Conservation (phyloP, 2,329 filamentous ascomycete species). For the Bipolaris cookei region DNA sequence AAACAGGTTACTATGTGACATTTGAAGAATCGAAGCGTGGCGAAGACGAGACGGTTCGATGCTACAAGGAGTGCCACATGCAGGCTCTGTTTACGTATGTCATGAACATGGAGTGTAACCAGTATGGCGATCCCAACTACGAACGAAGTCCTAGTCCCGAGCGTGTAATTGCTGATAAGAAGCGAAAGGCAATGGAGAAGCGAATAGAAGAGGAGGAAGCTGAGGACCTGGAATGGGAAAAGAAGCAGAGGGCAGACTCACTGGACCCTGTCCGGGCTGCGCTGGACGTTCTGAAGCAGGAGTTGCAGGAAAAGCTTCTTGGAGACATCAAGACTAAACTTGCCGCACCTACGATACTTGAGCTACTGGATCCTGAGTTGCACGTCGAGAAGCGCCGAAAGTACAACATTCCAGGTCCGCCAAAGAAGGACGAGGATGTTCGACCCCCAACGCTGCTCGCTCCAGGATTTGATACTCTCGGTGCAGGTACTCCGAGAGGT, state of each 20-base stretch:
- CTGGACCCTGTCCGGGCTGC: conserved; percentile 91
- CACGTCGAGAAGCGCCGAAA: conserved; percentile 80
- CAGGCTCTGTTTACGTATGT: conserved; percentile 88
- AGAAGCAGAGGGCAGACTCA: conserved; percentile 82
- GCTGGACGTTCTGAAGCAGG: conserved; percentile 75
- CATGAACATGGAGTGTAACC: conserved; percentile 87
- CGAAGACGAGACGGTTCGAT: conserved; percentile 80
- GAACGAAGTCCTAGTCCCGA: conserved; percentile 61
- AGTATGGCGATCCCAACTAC: conserved; percentile 69
- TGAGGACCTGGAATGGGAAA: conserved; percentile 86
- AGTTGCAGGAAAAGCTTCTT: conserved; percentile 85
- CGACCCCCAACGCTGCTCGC: conserved; percentile 61
- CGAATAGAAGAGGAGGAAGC: conserved; percentile 75
- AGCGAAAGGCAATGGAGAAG: conserved; percentile 69
- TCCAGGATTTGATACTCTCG: conserved; percentile 65
- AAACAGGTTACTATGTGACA: conserved; percentile 87
- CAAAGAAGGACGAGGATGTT: conserved; percentile 63
- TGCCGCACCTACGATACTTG: conserved; percentile 78
- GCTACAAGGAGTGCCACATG: conserved; percentile 78
- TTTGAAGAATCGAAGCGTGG: conserved; percentile 81
- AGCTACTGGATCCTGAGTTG: conserved; percentile 81
- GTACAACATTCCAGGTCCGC: conserved; percentile 75
- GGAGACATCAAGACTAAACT: conserved; percentile 88
- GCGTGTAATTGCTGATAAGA: conserved; percentile 55
- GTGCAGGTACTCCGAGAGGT: conserved; percentile 67